Base-by-base conservation (phyloP, 2,329 filamentous ascomycete genomes). In the Diaporthe sp. region DNA sequence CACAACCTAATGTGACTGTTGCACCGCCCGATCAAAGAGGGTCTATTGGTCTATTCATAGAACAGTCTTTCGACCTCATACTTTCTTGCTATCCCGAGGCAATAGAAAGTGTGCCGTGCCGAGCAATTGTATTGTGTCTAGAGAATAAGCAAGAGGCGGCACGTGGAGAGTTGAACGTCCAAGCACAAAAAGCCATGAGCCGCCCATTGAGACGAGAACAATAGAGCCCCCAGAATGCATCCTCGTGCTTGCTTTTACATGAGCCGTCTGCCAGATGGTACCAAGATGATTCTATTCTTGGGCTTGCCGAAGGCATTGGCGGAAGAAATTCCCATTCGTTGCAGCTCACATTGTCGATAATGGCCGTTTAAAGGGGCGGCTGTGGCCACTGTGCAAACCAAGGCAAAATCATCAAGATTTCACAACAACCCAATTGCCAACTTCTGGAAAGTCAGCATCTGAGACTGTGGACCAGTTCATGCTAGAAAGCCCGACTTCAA, bases 401-500 rank as follows among this genome's bases (percentile, higher is more conserved):
- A 34, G 42, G n/a, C 65, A 55, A 20, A 22, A 28, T 31, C 34
- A 22, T 55, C 49, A 20, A 55, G 10, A 28, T 39, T 42, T 28
- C 65, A 39, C 15, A 53, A 53, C 12, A 53, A 53, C 12, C 31
- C 13, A 39, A 20, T 37, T 25, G 7, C 34, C 22, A 53, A 28
- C 65, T 39, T 39, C 47, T 68, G 65, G 22, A 39, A 53, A 68
- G 65, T 28, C 22, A 68, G 65, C 47, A 28, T 25, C 42, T 39
- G 22, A 53, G 65, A 68, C 65, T 68, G 65, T 68, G 28, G 65
- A 70, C 47, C 65, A 37, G 47, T 42, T n/a, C 22, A 39, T 55
- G 7, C 2, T 13, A 53, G 9, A n/a, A 42, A 17, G 17, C 31
- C 17, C 22, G 22, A 53, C 8, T 42, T 25, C 17, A 28, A 22